These are phyloP conservation scores for Malassezia brasiliensis DNA, from an alignment of 1,284 basidiomycete species.

Conservation along the genomic window DNA sequence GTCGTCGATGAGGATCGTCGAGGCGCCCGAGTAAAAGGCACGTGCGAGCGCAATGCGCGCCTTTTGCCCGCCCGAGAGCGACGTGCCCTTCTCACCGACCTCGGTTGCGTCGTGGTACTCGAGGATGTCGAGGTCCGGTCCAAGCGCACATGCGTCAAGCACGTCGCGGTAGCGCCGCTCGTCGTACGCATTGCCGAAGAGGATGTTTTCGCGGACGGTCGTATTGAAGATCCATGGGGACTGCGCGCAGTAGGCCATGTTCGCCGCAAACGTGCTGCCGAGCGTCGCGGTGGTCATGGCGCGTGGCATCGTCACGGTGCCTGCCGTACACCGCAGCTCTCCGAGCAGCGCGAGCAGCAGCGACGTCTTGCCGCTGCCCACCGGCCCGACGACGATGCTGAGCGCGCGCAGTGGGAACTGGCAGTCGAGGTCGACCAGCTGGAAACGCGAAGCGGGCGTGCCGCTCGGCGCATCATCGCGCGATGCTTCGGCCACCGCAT, in stretches of 20 bases:
- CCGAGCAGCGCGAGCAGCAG: slow-evolving; percentile 23
- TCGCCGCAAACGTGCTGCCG: slow-evolving; percentile 56
- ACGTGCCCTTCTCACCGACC: slow-evolving; percentile 63
- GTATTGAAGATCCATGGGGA: slow-evolving; percentile 21
- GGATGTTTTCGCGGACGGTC: slow-evolving; percentile 24
- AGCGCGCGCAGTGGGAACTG: slow-evolving; percentile 55
- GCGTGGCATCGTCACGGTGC: slow-evolving; percentile 12
- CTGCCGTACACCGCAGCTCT: slow-evolving; percentile 11
- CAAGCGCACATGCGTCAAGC: slow-evolving; percentile 19
- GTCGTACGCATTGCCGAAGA: slow-evolving; percentile 19
- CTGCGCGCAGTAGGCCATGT: slow-evolving; percentile 20
- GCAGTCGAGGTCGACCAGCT: slow-evolving; percentile 51
- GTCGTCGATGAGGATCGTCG: slow-evolving; percentile 23
- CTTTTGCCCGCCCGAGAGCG: slow-evolving; percentile 29
- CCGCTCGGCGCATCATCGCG: not conserved
- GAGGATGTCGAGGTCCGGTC: slow-evolving; percentile 19
- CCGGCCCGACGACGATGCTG: slow-evolving; percentile 48
- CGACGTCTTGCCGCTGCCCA: slow-evolving; percentile 22
- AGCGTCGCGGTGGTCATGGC: not conserved
- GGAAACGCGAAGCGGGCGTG: not conserved
- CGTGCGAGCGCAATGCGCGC: slow-evolving; percentile 25
- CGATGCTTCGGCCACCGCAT: not conserved
- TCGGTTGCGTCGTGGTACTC: slow-evolving; percentile 80
- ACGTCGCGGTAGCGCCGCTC: slow-evolving; percentile 21
- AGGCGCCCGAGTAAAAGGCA: slow-evolving; percentile 22